These are phyloP conservation scores for Fusarium algeriense DNA, from an alignment of 2,329 filamentous ascomycete species.

Conservation along the genomic window DNA sequence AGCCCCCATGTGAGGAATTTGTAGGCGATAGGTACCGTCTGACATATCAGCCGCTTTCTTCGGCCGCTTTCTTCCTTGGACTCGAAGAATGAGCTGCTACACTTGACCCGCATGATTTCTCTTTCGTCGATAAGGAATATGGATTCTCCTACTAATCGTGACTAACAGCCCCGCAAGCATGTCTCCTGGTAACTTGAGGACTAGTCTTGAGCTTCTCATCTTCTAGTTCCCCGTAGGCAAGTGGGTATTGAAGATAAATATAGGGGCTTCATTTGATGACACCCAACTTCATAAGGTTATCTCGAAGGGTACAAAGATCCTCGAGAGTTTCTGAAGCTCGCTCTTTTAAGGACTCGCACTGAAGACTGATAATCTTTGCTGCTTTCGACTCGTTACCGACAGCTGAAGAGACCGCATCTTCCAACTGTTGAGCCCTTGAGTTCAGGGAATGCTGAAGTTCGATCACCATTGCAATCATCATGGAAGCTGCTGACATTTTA, in stretches of 20 bases:
- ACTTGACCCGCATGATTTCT: neutral
- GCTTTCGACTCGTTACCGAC: constrained; percentile 27
- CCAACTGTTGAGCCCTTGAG: constrained; percentile 29
- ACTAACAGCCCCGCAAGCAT: neutral
- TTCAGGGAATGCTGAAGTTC: constrained; percentile 49
- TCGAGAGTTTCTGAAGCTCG: constrained; percentile 36
- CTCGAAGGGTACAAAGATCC: constrained; percentile 27
- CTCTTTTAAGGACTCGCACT: constrained; percentile 47
- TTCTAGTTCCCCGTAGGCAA: neutral
- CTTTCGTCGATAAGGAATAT: no score
- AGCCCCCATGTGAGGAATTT: no score
- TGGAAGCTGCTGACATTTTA: constrained; percentile 49
- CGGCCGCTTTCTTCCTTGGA: neutral
- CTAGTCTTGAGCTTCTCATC: neutral
- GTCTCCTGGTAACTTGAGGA: neutral
- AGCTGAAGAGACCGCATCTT: constrained; percentile 10
- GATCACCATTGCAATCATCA: constrained; percentile 50
- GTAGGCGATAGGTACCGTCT: no score
- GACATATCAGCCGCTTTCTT: no score
- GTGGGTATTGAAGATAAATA: neutral
- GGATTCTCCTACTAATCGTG: no score
- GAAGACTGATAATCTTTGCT: constrained; percentile 40
- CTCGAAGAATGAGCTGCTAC: neutral
- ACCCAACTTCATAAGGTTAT: constrained; percentile 19
- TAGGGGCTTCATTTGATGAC: constrained; percentile 14